Evolutionary conservation across 2,329 filamentous ascomycete genomes (phyloP), one percentile per base, ranked within the genome.

Genomic region (Cladosporium sp.): DNA sequence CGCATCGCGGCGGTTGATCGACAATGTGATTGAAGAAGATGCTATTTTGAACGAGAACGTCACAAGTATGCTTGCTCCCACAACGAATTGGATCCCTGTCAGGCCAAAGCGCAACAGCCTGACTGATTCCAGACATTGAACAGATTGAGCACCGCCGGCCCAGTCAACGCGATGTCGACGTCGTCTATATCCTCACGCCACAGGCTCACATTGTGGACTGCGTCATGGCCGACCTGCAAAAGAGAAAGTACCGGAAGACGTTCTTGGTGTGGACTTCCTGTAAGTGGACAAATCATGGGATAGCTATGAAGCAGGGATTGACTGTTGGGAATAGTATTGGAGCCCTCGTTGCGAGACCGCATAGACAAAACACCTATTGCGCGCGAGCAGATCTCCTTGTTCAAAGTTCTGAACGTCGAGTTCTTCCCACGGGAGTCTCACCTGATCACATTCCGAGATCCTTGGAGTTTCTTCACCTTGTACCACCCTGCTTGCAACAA

Each of bases 11-110:
- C 93, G 90, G 79, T 86, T 99, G 73, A 86, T 99, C 73, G 90
- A 96, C 80, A 96, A 94, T 83, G 91, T 92, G 57, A 87, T 94
- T 77, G 94, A 92, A 75, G 91, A 97, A 83, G 94, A 99, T 87
- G 92, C 97, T 75, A 96, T 99, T 71, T 90, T 99, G 80, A 96
- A 96, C 78, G 88, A 93, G 80, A 97, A 97, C 78, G 92, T 99
- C 79, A 94, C 93, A 72, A 97, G 93, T 97, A 85, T 77, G 89
- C 73, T 34, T 15, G 26, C 36, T 26, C 26, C 34, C 34, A 57
- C 28, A 5, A 38, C 12, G 11, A 36, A 59, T 32, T 54, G 11
- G 59, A 54, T 36, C 32, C 32, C 26, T 44, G 57, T 32, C 38
- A 67, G 52, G 51, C 54, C 44, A 11, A 59, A 58, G 44, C 58